phyloP scores from a whole-genome alignment of 139 green algal species.

The Auxenochlorella protothecoides region DNA sequence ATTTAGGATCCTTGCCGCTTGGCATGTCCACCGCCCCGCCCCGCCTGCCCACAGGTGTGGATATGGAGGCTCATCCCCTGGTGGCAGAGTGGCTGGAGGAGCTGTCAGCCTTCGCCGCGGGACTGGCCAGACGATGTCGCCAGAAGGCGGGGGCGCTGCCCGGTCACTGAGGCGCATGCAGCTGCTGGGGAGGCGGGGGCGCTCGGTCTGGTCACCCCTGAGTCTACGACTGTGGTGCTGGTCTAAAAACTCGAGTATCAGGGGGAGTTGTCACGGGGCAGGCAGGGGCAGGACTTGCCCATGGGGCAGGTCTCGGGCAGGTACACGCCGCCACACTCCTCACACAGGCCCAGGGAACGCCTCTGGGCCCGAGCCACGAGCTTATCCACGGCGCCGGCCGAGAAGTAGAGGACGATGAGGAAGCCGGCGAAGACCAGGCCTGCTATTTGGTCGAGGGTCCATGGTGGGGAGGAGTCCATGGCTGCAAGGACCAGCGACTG shows the following conservation, averaged over 20 bases:
- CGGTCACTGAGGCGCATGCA: not conserved
- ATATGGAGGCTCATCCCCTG: not conserved
- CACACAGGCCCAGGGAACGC: conserved; percentile 61
- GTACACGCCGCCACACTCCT: conserved; percentile 59
- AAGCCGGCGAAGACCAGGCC: conserved; percentile 60
- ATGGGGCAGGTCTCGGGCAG: conserved; percentile 33
- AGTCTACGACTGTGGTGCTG: too few relatives aligned
- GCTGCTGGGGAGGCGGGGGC: not conserved
- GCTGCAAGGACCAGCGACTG: too few relatives aligned
- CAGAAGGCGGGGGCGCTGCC: not conserved
- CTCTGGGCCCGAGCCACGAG: conserved; percentile 47
- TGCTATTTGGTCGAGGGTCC: conserved; percentile 72
- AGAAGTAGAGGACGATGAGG: conserved; percentile 41
- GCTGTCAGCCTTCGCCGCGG: not conserved
- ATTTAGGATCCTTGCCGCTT: too few relatives aligned
- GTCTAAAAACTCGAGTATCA: not conserved
- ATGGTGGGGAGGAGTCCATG: conserved; percentile 26
- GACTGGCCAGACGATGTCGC: not conserved
- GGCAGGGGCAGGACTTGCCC: conserved; percentile 6
- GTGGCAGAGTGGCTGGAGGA: not conserved
- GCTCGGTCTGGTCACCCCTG: not conserved
- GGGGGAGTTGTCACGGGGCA: not conserved
- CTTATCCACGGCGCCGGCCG: conserved; percentile 38
- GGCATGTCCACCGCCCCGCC: not conserved
- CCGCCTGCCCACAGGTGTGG: not conserved